These are phyloP conservation scores for Paramarasmius palmivorus DNA, from an alignment of 1,284 basidiomycete species.

Conservation along the genomic window DNA sequence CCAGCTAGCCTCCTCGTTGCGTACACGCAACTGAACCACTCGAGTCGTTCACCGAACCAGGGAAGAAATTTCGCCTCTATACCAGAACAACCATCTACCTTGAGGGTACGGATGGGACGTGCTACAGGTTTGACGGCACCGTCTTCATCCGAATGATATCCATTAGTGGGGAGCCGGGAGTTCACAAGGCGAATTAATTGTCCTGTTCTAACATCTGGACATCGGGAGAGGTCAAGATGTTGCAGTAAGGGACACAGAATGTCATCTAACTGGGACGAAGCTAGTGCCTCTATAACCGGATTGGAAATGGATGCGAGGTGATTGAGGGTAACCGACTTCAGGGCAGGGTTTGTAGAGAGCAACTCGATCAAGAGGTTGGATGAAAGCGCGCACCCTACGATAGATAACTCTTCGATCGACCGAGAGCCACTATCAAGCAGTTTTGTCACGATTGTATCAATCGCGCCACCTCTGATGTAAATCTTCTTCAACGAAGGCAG, in stretches of 20 bases:
- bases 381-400: conserved; percentile 26
- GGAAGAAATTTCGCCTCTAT: conserved; percentile 57
- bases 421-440: conserved; percentile 6
- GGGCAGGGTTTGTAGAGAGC: conserved; percentile 34
- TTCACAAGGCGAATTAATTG: conserved; percentile 57
- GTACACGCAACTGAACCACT: conserved; percentile 58
- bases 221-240: conserved; percentile 56
- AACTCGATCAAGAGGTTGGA: conserved; percentile 31
- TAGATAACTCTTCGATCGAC: conserved; percentile 28
- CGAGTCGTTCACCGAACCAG: conserved; percentile 59
- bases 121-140: conserved; percentile 16
- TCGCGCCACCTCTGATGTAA: background rate
- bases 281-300: conserved; percentile 45
- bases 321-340: conserved; percentile 47
- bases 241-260: conserved; percentile 54
- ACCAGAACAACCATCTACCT: conserved; percentile 53
- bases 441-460: conserved; percentile 1
- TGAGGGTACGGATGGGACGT: conserved; percentile 40
- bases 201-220: conserved; percentile 52
- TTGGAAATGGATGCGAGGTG: conserved; percentile 33
- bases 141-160: conserved; percentile 11
- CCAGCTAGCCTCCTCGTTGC: conserved; percentile 44
- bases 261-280: conserved; percentile 17
- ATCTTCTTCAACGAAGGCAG: conserved; percentile 23
- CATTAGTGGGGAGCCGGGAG: conserved; percentile 33